Evolutionary conservation across 177 flowering plant genomes (phyloP), one percentile per base, ranked within the genome.

Genomic region (Vitis hybrid): DNA sequence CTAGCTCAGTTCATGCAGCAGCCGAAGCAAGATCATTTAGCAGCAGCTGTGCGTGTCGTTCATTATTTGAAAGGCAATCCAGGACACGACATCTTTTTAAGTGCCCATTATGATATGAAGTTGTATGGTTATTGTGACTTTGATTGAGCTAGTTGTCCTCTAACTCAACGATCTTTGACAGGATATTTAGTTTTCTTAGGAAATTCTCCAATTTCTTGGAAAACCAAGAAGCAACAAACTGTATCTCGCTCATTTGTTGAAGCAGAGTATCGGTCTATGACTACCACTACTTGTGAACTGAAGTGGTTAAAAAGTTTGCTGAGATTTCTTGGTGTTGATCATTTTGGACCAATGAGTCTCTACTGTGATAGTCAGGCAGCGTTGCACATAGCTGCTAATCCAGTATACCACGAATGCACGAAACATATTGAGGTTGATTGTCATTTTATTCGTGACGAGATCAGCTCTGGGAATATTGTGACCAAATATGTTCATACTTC

Each of bases 201-300:
- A 1, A 7, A 2, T 12, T 52, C 60, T 4, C 60, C 10, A 9
- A 55, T 66, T 22, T 66, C 60, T 26, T 55, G 69, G 59, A 53
- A 29, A 22, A 59, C 19, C 15, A 60, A 69, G 57, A 69, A 60
- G 14, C 45, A 60, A 13, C 19, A 3, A 6, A 45, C 13, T 1
- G 14, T 48, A 6, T 60, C 64, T 15, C 49, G 9, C 0, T 22
- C 19, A 7, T 48, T 51, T 1, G 15, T 64, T 5, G 14, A 76
- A 52, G 72, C 57, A 5, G 61, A 76, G 31, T 72, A 72, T 68
- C 53, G 51, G 11, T 1, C 62, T 14, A 68, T 76, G 62, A 56
- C 73, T 1, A 9, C 16, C 1, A 15, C 60, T 12, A 55, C 51
- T 15, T 49, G 70, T 72, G 79, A 76, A 52, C 2, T 72, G 0